Conservation (phyloP, 495 filamentous ascomycete genomes). For the Talaromyces wortmannii region DNA sequence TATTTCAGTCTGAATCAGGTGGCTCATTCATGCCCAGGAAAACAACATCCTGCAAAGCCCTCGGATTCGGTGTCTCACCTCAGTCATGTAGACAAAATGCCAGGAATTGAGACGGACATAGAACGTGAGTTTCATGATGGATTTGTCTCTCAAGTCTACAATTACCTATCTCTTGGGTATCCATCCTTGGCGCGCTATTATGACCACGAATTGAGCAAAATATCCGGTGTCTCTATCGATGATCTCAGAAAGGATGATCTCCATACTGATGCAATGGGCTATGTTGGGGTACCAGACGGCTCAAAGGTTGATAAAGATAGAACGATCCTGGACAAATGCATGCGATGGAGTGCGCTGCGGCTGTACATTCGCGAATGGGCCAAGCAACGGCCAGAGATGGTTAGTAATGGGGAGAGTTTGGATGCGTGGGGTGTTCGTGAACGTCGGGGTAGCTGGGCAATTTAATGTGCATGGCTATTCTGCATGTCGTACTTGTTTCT, state of each 20-base stretch:
- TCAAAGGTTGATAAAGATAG: constrained; percentile 24
- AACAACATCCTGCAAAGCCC: constrained; percentile 5
- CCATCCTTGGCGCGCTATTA: constrained; percentile 74
- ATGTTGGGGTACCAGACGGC: constrained; percentile 53
- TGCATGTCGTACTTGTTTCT: neutral
- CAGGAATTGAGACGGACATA: constrained; percentile 45
- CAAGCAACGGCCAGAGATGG: constrained; percentile 63
- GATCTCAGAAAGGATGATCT: constrained; percentile 68
- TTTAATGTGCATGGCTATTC: constrained; percentile 29
- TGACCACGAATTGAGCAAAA: constrained; percentile 74
- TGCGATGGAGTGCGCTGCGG: constrained; percentile 74
- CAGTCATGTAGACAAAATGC: constrained; percentile 33
- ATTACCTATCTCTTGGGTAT: constrained; percentile 89
- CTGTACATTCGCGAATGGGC: constrained; percentile 83
- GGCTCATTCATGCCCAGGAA: neutral
- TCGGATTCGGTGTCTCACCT: neutral
- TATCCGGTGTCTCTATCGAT: constrained; percentile 57
- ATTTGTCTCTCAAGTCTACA: constrained; percentile 94
- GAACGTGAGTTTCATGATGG: constrained; percentile 66
- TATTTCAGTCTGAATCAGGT: neutral
- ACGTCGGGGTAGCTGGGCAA: constrained; percentile 77
- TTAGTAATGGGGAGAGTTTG: constrained; percentile 39
- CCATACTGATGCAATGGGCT: constrained; percentile 54
- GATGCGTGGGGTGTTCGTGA: constrained; percentile 67
- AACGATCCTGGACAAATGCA: constrained; percentile 39